Percentiles rank a stretch among this genome's conserved stretches.
These are phyloP conservation scores for Casuarina glauca DNA, from an alignment of 306 rosid species.

Conservation along the genomic window DNA sequence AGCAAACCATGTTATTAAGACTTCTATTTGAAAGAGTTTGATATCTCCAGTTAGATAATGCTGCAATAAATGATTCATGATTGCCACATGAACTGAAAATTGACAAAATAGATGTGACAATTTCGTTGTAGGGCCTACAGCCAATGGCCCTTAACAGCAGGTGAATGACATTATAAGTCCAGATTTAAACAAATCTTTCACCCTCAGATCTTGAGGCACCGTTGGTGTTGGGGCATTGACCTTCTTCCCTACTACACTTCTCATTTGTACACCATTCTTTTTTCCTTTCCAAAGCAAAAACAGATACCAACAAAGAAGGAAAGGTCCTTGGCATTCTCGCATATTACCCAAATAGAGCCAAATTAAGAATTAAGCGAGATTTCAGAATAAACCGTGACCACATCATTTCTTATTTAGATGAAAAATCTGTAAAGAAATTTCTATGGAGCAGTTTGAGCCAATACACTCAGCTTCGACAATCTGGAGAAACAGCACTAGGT, in stretches of 20 bases:
- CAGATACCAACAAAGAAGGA: too few relatives aligned
- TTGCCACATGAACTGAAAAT: not conserved
- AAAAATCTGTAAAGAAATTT: not conserved
- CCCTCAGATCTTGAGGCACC: too few relatives aligned
- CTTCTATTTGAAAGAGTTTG: not conserved
- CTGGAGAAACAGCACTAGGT: constrained; percentile 28
- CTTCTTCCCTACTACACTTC: too few relatives aligned
- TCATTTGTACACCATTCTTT: too few relatives aligned
- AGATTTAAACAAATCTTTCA: too few relatives aligned
- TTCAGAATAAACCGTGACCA: constrained; percentile 7
- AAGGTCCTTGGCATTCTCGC: too few relatives aligned
- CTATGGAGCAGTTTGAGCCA: not conserved
- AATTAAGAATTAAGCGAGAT: not conserved
- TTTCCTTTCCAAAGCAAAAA: too few relatives aligned
- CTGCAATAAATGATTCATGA: not conserved
- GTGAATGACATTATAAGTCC: too few relatives aligned
- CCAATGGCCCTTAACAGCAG: too few relatives aligned
- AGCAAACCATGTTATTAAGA: too few relatives aligned
- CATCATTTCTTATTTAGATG: constrained; percentile 37
- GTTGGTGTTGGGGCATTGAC: too few relatives aligned
- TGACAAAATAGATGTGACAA: not conserved
- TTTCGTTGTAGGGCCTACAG: not conserved
- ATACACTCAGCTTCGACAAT: constrained; percentile 25
- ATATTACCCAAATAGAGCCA: too few relatives aligned
- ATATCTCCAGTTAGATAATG: not conserved